Evolutionary conservation across 257 asterid species (phyloP).

Genomic region (Haberlea rhodopensis): DNA sequence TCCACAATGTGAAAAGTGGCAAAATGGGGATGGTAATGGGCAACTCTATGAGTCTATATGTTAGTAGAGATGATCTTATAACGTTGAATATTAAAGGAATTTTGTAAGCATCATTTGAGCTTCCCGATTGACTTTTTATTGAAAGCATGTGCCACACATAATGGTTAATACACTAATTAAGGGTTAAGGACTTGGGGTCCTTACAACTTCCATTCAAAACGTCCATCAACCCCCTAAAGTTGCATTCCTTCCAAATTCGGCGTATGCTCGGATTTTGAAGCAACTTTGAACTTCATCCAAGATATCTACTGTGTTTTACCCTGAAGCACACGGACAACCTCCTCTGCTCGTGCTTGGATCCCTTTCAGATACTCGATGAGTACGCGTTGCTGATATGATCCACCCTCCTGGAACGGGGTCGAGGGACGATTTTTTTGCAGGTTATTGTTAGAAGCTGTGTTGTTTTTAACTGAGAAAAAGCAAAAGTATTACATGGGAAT

Average conservation of each 20-base stretch:
- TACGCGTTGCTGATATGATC: conserved; percentile 91
- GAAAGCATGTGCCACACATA: too few relatives aligned
- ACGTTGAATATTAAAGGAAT: too few relatives aligned
- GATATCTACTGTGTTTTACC: conserved; percentile 35
- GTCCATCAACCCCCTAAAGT: background rate
- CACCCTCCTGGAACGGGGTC: conserved; percentile 63
- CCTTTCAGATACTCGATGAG: conserved; percentile 91
- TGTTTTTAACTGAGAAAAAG: conserved; percentile 6
- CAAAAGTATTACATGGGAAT: background rate
- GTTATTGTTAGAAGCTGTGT: conserved; percentile 21
- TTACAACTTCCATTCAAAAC: background rate
- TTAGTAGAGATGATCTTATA: too few relatives aligned
- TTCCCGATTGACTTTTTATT: too few relatives aligned
- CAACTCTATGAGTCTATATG: too few relatives aligned
- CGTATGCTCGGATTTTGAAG: background rate
- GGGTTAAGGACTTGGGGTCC: too few relatives aligned
- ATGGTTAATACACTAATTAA: too few relatives aligned
- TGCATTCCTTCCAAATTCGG: background rate
- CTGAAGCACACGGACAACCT: conserved; percentile 53
- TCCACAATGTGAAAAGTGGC: too few relatives aligned
- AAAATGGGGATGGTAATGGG: too few relatives aligned
- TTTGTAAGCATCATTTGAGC: too few relatives aligned
- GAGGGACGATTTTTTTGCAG: background rate
- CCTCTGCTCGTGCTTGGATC: conserved; percentile 73
- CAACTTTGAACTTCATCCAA: background rate